Percentiles rank a stretch among this genome's conserved stretches.
Evolutionary conservation across 805 yeast genomes (phyloP).

Genomic region (Saccharomycopsis sp.): DNA sequence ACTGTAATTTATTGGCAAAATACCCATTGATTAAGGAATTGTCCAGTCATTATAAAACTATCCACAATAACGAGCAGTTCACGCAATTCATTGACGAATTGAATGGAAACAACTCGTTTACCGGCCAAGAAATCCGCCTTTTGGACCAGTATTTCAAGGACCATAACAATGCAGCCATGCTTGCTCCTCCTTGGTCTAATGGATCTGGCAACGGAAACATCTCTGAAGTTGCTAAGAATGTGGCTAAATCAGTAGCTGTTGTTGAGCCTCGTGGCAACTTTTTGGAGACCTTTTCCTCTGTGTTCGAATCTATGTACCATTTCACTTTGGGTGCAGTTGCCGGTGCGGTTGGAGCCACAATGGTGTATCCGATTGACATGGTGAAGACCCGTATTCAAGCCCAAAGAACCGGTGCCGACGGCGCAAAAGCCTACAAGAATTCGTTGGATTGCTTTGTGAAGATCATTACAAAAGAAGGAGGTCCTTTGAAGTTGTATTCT

Average conservation of each 20-base stretch:
- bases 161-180: background rate
- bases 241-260: background rate
- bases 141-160: background rate
- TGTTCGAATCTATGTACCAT: conserved; percentile 82
- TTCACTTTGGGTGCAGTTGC: conserved; percentile 90
- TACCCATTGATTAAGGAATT: conserved; percentile 10
- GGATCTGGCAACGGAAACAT: background rate
- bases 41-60: conserved; percentile 3
- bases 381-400: conserved; percentile 98
- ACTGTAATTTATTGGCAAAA: conserved; percentile 14
- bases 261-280: conserved; percentile 1
- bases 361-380: conserved; percentile 93
- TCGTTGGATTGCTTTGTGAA: conserved; percentile 82
- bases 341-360: conserved; percentile 97
- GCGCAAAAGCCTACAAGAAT: conserved; percentile 52
- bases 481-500: conserved; percentile 56
- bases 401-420: conserved; percentile 55
- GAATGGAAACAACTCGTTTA: conserved; percentile 22
- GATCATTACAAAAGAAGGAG: conserved; percentile 77
- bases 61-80: conserved; percentile 9
- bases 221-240: background rate
- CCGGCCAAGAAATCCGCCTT: background rate
- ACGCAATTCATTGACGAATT: conserved; percentile 28
- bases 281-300: conserved; percentile 38
- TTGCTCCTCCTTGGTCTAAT: background rate